A percentile compares a stretch with the other conserved stretches of the same genome.
Conservation (phyloP, 2,329 filamentous ascomycete genomes). For the Aspergillus melleus region DNA sequence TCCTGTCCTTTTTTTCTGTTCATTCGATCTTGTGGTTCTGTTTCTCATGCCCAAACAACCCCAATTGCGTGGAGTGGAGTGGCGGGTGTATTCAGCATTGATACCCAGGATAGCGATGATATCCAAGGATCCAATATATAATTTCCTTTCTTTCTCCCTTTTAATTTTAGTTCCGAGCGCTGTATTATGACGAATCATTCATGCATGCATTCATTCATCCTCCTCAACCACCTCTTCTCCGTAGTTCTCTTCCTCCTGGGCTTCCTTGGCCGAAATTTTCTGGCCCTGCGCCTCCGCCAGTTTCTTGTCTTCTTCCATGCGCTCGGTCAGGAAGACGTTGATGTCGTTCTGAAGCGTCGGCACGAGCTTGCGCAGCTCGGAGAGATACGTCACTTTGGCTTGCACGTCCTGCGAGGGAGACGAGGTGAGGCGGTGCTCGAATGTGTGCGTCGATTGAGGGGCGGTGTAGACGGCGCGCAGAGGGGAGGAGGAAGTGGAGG, state of each 20-base stretch:
- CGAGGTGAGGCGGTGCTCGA: constrained; percentile 33
- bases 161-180: neutral
- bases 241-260: constrained; percentile 63
- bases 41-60: constrained; percentile 5
- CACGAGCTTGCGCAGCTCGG: constrained; percentile 50
- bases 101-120: constrained; percentile 37
- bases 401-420: constrained; percentile 24
- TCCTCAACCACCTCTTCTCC: constrained; percentile 77
- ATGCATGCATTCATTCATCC: constrained; percentile 48
- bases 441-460: constrained; percentile 30
- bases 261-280: constrained; percentile 38
- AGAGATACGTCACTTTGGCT: constrained; percentile 56
- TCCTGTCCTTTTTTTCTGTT: constrained; percentile 17
- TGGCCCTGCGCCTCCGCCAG: constrained; percentile 34
- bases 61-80: constrained; percentile 13
- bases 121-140: constrained; percentile 20
- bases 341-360: constrained; percentile 57
- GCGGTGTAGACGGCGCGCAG: constrained; percentile 31
- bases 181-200: neutral
- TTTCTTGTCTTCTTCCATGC: constrained; percentile 62
- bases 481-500: constrained; percentile 1
- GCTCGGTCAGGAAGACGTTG: constrained; percentile 60
- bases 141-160: neutral
- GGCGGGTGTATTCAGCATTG: constrained; percentile 30
- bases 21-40: constrained; percentile 17